Conservation (phyloP, 331 rosid genomes). For the Rosa hybrid region DNA sequence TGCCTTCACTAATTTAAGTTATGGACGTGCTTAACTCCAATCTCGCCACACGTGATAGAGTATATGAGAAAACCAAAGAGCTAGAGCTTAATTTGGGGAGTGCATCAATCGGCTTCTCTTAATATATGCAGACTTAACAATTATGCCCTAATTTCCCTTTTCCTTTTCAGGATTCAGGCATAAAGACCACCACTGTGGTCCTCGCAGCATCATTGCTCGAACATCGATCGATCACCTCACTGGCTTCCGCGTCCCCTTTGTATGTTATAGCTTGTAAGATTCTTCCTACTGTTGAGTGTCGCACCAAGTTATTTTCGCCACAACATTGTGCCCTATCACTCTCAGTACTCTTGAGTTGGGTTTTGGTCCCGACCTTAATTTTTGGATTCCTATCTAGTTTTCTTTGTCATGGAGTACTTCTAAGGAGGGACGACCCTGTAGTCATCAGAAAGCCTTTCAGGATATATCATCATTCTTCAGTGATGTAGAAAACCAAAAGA, state of each 20-base stretch:
- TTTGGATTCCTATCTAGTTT: constrained; percentile 31
- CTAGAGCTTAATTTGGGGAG: background rate
- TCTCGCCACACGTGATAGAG: too few relatives aligned
- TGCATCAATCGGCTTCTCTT: background rate
- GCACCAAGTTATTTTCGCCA: constrained; percentile 26
- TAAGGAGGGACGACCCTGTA: background rate
- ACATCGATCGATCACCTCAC: constrained; percentile 2
- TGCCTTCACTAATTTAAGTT: too few relatives aligned
- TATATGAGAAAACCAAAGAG: background rate
- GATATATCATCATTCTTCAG: background rate
- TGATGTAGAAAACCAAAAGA: background rate
- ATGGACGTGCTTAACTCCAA: too few relatives aligned
- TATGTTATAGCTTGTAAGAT: constrained; percentile 8
- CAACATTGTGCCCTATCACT: constrained; percentile 44
- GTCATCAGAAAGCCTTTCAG: background rate
- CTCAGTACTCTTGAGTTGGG: constrained; percentile 43
- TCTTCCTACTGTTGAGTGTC: constrained; percentile 1
- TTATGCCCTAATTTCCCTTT: background rate
- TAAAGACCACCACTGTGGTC: background rate
- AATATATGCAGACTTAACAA: background rate
- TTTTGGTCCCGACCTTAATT: constrained; percentile 43
- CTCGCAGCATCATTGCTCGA: background rate
- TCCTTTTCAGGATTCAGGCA: background rate
- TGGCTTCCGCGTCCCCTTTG: constrained; percentile 39
- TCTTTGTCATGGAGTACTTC: constrained; percentile 12